Evolutionary conservation across 768 basidiomycete genomes (phyloP), one percentile per base, ranked within the genome.

Genomic region (Suillus lakei): DNA sequence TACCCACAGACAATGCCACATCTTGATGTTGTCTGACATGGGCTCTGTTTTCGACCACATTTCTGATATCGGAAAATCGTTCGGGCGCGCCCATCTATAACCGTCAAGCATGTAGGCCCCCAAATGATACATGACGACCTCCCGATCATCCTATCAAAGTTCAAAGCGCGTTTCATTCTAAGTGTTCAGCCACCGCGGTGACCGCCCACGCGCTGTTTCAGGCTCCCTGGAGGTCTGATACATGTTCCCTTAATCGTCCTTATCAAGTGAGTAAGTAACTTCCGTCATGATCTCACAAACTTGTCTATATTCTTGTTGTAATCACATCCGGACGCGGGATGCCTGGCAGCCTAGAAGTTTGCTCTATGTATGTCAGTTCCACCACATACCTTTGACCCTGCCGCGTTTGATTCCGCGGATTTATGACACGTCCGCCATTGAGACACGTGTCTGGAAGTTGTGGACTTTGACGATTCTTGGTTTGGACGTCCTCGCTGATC

Each of bases 301-400:
- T 30, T 38, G 58, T 41, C 26, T 21, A 39, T 39, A 28, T 58
- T 39, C 23, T 58, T 58, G 56, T 58, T 58, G 56, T 58, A 58
- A 58, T 58, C 38, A 58, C 38, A 38, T 38, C 23, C 23, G 13
- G 23, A 38, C 58, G 28, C 5, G 28, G 58, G 23, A 30, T 21
- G 39, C 26, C 8, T 28, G 26, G 26, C 26, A 58, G 58, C 26
- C 38, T 59, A 59, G 58, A 59, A 59, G 58, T 13, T 21, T 41
- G 18, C 12, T 21, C 39, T 59, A 21, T 21, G 18, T 43, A 58
- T 30, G 38, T 41, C 26, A 41, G 26, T 41, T 59, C 18, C 0
- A 41, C 58, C 58, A 59, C 58, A 59, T 41, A 28, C 26, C 38
- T 8, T 28, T 59, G 58, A 59, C 58, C 58, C 58, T 59, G 58